Evolutionary conservation across 2,329 filamentous ascomycete species (phyloP), one percentile per base, ranked within the genome.

Genomic region (Penicillium sp.): DNA sequence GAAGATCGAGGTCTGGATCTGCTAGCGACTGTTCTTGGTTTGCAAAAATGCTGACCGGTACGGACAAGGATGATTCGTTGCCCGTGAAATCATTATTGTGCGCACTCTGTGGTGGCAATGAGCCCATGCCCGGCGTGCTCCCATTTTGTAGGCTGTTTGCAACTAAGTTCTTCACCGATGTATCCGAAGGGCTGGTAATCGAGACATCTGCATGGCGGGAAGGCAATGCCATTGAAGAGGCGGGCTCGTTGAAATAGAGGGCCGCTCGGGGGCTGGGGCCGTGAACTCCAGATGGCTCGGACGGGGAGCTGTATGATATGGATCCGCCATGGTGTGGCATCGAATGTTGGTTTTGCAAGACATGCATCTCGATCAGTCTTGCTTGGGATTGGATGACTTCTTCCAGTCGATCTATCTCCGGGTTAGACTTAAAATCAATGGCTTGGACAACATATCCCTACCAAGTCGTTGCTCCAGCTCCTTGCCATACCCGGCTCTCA

Each of bases 401-500:
- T 70, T 90, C 88, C 13, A 90, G 79, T 65, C 84, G 83, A 68
- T 90, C 88, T 77, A 41, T n/a, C 22, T 27, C 57, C 16, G 62
- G 24, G 5, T 37, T 44, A 59, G 50, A 39, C 16, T 39, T 24
- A 13, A 26, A 5, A 11, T 37, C 21, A 27, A 46, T 2, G n/a
- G 16, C 1, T 35, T 21, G 19, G 24, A 19, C 8, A n/a, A 9
- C 16, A 19, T 39, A 3, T 19, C 55, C 69, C 46, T 68, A 77
- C 75, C 75, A 41, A 91, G 81, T 37, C 89, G 83, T 65, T 90
- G 86, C 71, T 91, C 88, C 27, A 91, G 76, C 72, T 91, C 88
- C 54, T 88, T 84, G 16, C 88, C 88, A 70, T 91, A 91, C 2
- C 85, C 86, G 64, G 86, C 82, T 29, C 84, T 77, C 37, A 84